Evolutionary conservation across 257 asterid genomes (phyloP).

Genomic region (Plantago major): DNA sequence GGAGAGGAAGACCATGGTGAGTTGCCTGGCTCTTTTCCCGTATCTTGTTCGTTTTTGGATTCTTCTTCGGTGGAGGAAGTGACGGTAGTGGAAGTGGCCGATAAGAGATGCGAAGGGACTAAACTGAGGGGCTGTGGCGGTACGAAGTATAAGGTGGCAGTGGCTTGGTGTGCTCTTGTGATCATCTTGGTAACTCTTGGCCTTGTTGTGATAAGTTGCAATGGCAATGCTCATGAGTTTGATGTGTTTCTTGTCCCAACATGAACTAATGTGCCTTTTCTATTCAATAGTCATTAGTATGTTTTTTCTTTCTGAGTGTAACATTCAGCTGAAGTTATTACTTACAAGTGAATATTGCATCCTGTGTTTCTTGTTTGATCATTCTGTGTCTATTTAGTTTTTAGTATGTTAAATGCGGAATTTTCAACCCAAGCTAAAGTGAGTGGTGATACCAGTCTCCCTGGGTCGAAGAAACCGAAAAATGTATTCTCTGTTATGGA

Average conservation of each 20-base stretch:
- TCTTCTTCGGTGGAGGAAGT: slow-evolving; percentile 18
- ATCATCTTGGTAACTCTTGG: slow-evolving; percentile 21
- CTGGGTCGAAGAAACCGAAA: no score
- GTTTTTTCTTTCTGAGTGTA: background rate
- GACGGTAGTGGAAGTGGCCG: slow-evolving; percentile 3
- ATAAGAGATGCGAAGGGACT: slow-evolving; percentile 12
- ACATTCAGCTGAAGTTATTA: background rate
- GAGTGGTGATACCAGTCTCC: no score
- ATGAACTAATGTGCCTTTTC: background rate
- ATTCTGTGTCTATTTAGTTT: no score
- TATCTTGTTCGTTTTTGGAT: slow-evolving; percentile 11
- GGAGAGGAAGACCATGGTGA: background rate
- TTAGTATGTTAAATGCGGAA: no score
- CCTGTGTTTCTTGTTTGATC: background rate
- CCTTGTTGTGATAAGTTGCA: slow-evolving; percentile 24
- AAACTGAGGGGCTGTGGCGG: slow-evolving; percentile 12
- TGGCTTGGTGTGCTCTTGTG: slow-evolving; percentile 29
- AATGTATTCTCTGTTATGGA: background rate
- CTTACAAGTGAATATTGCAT: background rate
- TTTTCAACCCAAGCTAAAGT: no score
- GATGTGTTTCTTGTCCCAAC: slow-evolving; percentile 33
- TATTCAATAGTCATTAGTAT: no score
- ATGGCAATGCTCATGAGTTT: slow-evolving; percentile 21
- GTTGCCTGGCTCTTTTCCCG: background rate
- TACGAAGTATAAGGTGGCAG: slow-evolving; percentile 14